Conservation (phyloP, 495 filamentous ascomycete genomes). For the Annulohypoxylon nitens region DNA sequence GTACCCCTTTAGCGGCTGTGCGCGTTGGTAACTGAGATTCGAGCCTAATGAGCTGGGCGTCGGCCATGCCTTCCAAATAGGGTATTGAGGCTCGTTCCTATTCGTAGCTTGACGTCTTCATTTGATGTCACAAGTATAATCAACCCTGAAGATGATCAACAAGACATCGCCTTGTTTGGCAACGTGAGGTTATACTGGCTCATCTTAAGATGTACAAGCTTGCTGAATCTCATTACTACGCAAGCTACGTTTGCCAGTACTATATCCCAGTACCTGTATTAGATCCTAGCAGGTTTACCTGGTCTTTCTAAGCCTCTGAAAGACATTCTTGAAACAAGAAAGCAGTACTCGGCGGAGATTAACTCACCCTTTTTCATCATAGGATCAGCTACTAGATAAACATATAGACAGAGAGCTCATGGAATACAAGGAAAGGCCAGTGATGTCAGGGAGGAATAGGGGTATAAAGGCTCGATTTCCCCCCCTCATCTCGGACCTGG, state of each 20-base stretch:
- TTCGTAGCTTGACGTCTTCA: conserved; percentile 23
- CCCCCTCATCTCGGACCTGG: conserved; percentile 11
- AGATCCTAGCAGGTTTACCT: conserved; percentile 1
- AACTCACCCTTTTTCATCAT: conserved; percentile 24
- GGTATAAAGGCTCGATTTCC: conserved; percentile 24
- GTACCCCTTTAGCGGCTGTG: conserved; percentile 20
- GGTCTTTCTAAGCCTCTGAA: neutral
- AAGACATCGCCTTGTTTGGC: conserved; percentile 32
- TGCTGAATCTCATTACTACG: conserved; percentile 6
- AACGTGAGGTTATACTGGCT: conserved; percentile 35
- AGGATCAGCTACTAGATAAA: conserved; percentile 21
- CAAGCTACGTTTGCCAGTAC: neutral
- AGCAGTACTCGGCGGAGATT: conserved; percentile 10
- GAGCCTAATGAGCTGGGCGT: conserved; percentile 21
- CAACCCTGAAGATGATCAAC: conserved; percentile 30
- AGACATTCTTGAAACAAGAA: conserved; percentile 27
- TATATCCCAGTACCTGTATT: conserved; percentile 25
- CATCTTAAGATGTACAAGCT: conserved; percentile 38
- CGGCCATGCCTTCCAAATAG: conserved; percentile 38
- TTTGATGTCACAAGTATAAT: conserved; percentile 44
- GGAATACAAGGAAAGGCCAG: neutral
- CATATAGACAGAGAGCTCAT: conserved; percentile 1
- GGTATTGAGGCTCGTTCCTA: conserved; percentile 27
- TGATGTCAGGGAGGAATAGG: neutral
- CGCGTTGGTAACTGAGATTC: conserved; percentile 16